Conservation (phyloP, 2,329 filamentous ascomycete genomes). For the Penicillium polonicum region DNA sequence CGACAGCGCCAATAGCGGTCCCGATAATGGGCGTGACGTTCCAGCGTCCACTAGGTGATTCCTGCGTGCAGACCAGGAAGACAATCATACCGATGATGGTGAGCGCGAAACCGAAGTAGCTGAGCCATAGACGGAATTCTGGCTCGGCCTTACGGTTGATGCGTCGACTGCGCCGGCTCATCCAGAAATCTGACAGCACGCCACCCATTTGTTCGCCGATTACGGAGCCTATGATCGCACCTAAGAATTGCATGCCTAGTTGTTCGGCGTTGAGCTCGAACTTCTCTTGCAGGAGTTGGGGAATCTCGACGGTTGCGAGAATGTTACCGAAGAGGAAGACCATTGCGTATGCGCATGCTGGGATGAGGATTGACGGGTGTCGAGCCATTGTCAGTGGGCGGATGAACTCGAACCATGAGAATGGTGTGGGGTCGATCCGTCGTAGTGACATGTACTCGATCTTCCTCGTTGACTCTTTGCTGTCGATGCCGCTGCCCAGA, state of each 20-base stretch:
- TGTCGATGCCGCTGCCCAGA: conserved; percentile 32
- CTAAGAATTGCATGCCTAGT: conserved; percentile 60
- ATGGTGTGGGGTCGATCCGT: conserved; percentile 54
- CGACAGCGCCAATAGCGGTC: conserved; percentile 53
- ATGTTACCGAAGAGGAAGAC: conserved; percentile 57
- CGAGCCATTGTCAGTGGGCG: conserved; percentile 50
- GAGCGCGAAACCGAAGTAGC: conserved; percentile 54
- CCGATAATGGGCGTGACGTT: conserved; percentile 59
- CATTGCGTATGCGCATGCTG: conserved; percentile 57
- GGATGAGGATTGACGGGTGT: conserved; percentile 52
- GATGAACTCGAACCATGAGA: conserved; percentile 52
- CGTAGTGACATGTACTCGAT: conserved; percentile 48
- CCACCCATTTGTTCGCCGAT: conserved; percentile 64
- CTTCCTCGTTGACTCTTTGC: conserved; percentile 39
- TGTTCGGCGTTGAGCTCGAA: conserved; percentile 60
- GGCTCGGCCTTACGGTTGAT: conserved; percentile 45
- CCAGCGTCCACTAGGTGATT: conserved; percentile 50
- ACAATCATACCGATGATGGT: conserved; percentile 57
- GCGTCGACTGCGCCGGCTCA: conserved; percentile 43
- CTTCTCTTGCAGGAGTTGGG: conserved; percentile 55
- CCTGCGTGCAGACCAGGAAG: conserved; percentile 56
- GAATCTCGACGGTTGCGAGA: conserved; percentile 59
- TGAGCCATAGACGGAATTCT: conserved; percentile 60
- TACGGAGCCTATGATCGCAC: conserved; percentile 58
- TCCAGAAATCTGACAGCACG: conserved; percentile 56